Percentiles rank a stretch among this genome's conserved stretches.
phyloP scores from a whole-genome alignment of 106 monocot genomes.

The Platanthera guangdongensis region DNA sequence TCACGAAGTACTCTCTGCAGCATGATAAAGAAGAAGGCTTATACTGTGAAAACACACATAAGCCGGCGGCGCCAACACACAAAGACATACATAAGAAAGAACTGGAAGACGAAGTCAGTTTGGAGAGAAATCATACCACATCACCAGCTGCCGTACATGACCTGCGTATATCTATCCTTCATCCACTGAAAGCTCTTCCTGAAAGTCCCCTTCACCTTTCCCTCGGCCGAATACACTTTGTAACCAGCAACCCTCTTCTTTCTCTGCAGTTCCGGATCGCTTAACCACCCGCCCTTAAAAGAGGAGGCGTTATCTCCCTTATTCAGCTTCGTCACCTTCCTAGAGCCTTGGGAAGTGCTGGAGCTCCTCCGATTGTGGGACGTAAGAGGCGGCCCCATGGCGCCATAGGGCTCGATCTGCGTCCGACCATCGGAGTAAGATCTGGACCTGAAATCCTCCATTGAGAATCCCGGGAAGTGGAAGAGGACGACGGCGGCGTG shows the following conservation, averaged over 20 bases:
- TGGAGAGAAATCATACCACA: slow-evolving; percentile 2
- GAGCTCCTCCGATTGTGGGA: slow-evolving; percentile 7
- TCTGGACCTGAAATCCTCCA: slow-evolving; percentile 42
- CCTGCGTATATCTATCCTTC: slow-evolving; percentile 42
- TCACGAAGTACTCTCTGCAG: neutral
- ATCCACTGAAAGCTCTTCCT: slow-evolving; percentile 67
- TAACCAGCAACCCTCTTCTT: slow-evolving; percentile 65
- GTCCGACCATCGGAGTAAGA: slow-evolving; percentile 30
- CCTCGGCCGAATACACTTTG: slow-evolving; percentile 45
- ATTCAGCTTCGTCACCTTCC: slow-evolving; percentile 22
- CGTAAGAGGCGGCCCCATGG: neutral
- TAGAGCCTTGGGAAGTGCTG: slow-evolving; percentile 4
- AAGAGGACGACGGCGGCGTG: neutral
- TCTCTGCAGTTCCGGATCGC: slow-evolving; percentile 58
- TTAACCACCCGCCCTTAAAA: slow-evolving; percentile 18
- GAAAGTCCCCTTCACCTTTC: slow-evolving; percentile 51
- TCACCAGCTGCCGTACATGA: slow-evolving; percentile 40
- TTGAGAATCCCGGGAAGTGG: neutral
- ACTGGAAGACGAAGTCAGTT: neutral
- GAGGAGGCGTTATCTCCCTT: slow-evolving; percentile 28
- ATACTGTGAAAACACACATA: no score
- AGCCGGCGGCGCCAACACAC: no score
- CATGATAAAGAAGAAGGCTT: no score
- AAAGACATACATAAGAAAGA: no score
- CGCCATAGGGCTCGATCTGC: slow-evolving; percentile 2